Evolutionary conservation across 2,329 filamentous ascomycete species (phyloP), one percentile per base, ranked within the genome.

Genomic region (Fusarium chuoi): DNA sequence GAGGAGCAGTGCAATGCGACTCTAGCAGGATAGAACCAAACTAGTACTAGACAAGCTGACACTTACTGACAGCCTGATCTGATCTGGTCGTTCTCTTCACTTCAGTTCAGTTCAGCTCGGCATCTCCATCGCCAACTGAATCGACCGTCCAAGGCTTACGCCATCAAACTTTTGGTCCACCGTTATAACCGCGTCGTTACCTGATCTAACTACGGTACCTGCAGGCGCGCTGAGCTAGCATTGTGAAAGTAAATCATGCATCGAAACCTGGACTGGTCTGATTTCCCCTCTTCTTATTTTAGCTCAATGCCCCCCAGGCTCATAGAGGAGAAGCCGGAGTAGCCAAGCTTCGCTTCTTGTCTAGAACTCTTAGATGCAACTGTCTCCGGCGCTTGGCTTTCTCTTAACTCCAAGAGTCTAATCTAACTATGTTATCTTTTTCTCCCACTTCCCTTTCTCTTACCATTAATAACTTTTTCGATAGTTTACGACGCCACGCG

Each of bases 401-500:
- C 45, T 35, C 44, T 28, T 5, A 26, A 24, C 41, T 18, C 56
- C 14, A 57, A 57, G 33, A 52, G 13, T 52, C 13, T 13, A 52
- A 22, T 26, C 36, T 36, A 15, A 36, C 33, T 45, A 60, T 20
- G 28, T 30, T 41, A 30, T 30, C n/a, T 26, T 46, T 54, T 39
- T 28, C 41, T 42, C 35, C 57, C 58, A 26, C 33, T 36, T 36
- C 22, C 18, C 33, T 52, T 17, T 18, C 20, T 24, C 18, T 44
- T 45, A 22, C 39, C 65, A 52, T 42, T 52, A 46, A 66, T 60
- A 55, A 24, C 39, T 28, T 51, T 22, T 56, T 57, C 70, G 36
- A 72, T 72, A 72, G 70, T 69, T 24, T 35, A 9, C 13, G 30
- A 62, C 67, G 70, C 70, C 66, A 74, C 61, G 56, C 49, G 49